Conservation (phyloP, 805 yeast genomes). For the Candida loeiensis region DNA sequence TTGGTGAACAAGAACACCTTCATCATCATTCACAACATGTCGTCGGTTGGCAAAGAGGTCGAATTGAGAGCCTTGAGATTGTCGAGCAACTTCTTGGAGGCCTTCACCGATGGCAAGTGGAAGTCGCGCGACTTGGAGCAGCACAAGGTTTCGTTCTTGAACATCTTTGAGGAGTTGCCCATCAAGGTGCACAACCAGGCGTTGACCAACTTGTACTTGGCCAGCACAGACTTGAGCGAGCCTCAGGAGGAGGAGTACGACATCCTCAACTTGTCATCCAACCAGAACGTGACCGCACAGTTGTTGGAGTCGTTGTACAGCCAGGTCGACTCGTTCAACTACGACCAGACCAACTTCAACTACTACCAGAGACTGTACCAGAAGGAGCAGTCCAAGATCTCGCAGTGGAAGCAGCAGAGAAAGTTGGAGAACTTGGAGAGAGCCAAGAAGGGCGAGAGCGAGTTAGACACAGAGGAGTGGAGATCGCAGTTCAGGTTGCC, state of each 20-base stretch:
- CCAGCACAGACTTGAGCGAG: slow-evolving; percentile 20
- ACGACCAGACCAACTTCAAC: slow-evolving; percentile 76
- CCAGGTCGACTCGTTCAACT: slow-evolving; percentile 70
- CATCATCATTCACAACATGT: slow-evolving; percentile 64
- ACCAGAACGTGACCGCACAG: slow-evolving; percentile 43
- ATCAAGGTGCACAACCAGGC: slow-evolving; percentile 64
- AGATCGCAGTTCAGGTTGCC: slow-evolving; percentile 58
- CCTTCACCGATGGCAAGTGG: slow-evolving; percentile 58
- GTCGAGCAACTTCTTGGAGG: slow-evolving; percentile 55
- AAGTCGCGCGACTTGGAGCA: slow-evolving; percentile 59
- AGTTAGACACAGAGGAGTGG: slow-evolving; percentile 62
- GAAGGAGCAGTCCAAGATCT: slow-evolving; percentile 65
- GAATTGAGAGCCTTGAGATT: slow-evolving; percentile 68
- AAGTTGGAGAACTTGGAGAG: slow-evolving; percentile 62
- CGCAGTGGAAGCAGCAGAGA: slow-evolving; percentile 71
- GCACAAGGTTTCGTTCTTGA: slow-evolving; percentile 58
- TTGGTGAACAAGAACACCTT: slow-evolving; percentile 52
- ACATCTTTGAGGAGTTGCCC: slow-evolving; percentile 70
- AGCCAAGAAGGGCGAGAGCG: slow-evolving; percentile 54
- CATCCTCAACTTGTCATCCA: slow-evolving; percentile 39
- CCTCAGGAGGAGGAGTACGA: slow-evolving; percentile 28
- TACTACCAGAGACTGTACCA: slow-evolving; percentile 74
- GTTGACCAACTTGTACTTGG: slow-evolving; percentile 55
- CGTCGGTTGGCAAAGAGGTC: slow-evolving; percentile 62
- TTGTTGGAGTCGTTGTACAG: slow-evolving; percentile 61